Percentiles rank a stretch among this genome's conserved stretches.
Conservation (phyloP, 2,329 filamentous ascomycete genomes). For the Aspergillus hortae region DNA sequence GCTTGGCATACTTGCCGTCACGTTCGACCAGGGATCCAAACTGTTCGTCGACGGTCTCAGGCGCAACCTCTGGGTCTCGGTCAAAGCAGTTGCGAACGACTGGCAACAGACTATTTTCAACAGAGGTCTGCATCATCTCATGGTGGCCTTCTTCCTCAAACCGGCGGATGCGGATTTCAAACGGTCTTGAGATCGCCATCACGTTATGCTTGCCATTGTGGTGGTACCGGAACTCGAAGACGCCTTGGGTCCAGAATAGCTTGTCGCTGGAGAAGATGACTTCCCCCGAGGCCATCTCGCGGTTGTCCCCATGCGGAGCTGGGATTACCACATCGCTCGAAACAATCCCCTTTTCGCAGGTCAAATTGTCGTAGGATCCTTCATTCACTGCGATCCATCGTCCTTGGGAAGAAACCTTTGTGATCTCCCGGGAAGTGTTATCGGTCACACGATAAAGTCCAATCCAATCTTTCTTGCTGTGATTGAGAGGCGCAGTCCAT, state of each 20-base stretch:
- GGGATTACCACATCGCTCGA: constrained; percentile 61
- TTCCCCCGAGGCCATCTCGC: constrained; percentile 69
- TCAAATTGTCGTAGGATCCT: constrained; percentile 70
- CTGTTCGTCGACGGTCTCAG: constrained; percentile 69
- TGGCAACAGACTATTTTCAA: constrained; percentile 75
- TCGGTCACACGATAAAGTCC: constrained; percentile 95
- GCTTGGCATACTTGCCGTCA: constrained; percentile 81
- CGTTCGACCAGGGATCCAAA: constrained; percentile 84
- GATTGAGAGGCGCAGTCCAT: constrained; percentile 84
- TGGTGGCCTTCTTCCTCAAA: constrained; percentile 67
- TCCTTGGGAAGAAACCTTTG: constrained; percentile 78
- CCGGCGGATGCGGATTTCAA: constrained; percentile 78
- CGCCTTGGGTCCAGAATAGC: constrained; percentile 93
- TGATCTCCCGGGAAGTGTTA: constrained; percentile 80
- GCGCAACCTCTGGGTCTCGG: constrained; percentile 84
- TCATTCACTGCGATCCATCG: constrained; percentile 82
- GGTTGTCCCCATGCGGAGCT: constrained; percentile 46
- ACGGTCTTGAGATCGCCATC: constrained; percentile 89
- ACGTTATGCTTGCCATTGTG: constrained; percentile 89
- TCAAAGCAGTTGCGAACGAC: constrained; percentile 91
- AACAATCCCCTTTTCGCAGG: constrained; percentile 73
- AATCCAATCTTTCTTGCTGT: constrained; percentile 91
- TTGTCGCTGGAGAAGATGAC: constrained; percentile 88
- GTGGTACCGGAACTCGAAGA: constrained; percentile 96
- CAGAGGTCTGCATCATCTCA: constrained; percentile 61